A percentile compares a stretch with the other conserved stretches of the same genome.
These are phyloP conservation scores for Striga hermonthica DNA, from an alignment of 305 asterid species.

Conservation along the genomic window DNA sequence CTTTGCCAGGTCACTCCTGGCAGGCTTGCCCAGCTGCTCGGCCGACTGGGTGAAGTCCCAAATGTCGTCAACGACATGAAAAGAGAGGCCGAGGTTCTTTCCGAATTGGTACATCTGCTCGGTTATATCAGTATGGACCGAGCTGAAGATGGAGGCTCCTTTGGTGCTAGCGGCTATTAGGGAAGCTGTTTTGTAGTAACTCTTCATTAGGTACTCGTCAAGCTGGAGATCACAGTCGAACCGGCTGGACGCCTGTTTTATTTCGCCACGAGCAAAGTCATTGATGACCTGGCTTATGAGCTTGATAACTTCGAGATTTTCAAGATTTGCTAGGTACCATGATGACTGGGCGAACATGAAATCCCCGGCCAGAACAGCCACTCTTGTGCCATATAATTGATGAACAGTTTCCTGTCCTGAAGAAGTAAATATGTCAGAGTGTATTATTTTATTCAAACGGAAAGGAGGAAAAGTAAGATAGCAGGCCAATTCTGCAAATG, in stretches of 20 bases:
- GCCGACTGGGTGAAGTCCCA: conserved; percentile 94
- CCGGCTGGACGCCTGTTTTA: conserved; percentile 84
- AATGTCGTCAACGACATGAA: conserved; percentile 88
- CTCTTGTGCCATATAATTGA: conserved; percentile 81
- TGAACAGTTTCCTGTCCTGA: conserved; percentile 86
- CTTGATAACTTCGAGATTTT: conserved; percentile 90
- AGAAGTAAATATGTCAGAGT: neutral
- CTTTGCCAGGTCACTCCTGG: conserved; percentile 79
- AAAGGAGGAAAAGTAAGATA: too few relatives aligned
- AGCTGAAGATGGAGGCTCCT: conserved; percentile 92
- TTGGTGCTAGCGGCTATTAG: conserved; percentile 91
- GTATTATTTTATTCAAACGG: too few relatives aligned
- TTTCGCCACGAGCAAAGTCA: conserved; percentile 97
- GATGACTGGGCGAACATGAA: conserved; percentile 87
- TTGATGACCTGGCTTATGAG: conserved; percentile 94
- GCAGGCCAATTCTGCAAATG: too few relatives aligned
- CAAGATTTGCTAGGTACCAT: conserved; percentile 96
- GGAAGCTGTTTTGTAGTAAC: conserved; percentile 95
- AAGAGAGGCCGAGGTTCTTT: conserved; percentile 82
- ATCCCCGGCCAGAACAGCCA: conserved; percentile 94
- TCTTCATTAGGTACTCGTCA: conserved; percentile 83
- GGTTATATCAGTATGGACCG: conserved; percentile 43
- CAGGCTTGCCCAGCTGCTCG: conserved; percentile 93
- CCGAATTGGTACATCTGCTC: conserved; percentile 89
- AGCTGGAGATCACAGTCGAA: conserved; percentile 86